Base-by-base conservation (phyloP, 2,329 filamentous ascomycete species). In the Colletotrichum agaves region DNA sequence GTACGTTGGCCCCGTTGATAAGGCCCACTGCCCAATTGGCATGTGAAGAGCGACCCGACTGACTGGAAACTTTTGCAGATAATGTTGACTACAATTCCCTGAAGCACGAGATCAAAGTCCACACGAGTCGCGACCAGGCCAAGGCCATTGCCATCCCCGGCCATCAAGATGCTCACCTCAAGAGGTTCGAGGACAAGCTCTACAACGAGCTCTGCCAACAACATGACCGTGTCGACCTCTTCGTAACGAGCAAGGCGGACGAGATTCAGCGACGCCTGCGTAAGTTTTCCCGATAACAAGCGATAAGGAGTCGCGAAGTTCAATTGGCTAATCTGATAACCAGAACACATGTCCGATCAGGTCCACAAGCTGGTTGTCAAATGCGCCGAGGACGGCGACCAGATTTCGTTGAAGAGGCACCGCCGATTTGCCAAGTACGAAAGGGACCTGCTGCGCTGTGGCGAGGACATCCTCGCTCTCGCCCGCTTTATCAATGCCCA, bases 61-160 rank as follows among this genome's bases (percentile, higher is more conserved):
- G 19, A 67, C 63, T 21, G 31, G 23, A 53, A 41, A 19, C 35
- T 37, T 49, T 13, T 8, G 37, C 77, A 93, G 91, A 94, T 77
- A 96, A 97, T 79, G 89, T 97, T 79, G 93, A 96, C 78, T 97
- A 97, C 83, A 93, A 95, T 77, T 91, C 92, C 55, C 86, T 97
- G 71, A 97, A 97, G 79, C 87, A 92, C 77, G 85, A 93, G 74
- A 95, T 97, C 83, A 96, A 95, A 78, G 87, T 87, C 68, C 88
- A 93, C 75, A 97, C 93, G 2, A 91, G 90, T 12, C 87, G 86
- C 49, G 88, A 90, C 77, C 88, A 91, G 73, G 90, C 89, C 55
- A 83, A 83, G 31, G 90, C 91, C 50, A 88, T 94, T 63, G 85
- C 90, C 19, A 94, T 96, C 61, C 93, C 93, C 1, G 92, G 92